These are phyloP conservation scores for Saturnispora mendoncae DNA, from an alignment of 805 yeast genomes.

Conservation along the genomic window DNA sequence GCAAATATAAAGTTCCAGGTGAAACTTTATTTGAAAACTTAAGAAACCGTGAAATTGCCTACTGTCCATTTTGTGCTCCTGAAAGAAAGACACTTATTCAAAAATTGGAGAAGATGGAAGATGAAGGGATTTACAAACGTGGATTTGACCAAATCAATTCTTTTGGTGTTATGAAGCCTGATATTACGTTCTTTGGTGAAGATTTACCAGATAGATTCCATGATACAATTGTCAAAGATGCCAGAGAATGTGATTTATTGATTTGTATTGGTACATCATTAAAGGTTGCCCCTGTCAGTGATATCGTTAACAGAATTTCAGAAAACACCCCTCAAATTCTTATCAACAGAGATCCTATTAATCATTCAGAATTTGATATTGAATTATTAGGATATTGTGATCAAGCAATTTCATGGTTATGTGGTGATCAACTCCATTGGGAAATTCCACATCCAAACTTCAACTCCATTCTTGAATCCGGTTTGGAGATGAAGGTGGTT, in stretches of 20 bases:
- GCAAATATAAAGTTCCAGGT: conserved; percentile 61
- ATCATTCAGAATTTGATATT: conserved; percentile 72
- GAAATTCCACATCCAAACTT: conserved; percentile 47
- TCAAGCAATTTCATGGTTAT: conserved; percentile 61
- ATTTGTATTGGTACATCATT: conserved; percentile 85
- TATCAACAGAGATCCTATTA: conserved; percentile 68
- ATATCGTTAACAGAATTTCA: conserved; percentile 68
- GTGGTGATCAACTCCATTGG: conserved; percentile 48
- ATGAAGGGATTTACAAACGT: conserved; percentile 22
- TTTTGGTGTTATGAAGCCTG: conserved; percentile 83
- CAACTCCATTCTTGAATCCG: conserved; percentile 28
- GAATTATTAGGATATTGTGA: conserved; percentile 75
- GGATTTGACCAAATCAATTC: conserved; percentile 34
- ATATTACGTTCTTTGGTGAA: conserved; percentile 88
- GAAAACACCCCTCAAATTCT: conserved; percentile 74
- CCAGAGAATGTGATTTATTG: conserved; percentile 62
- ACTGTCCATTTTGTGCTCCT: conserved; percentile 58
- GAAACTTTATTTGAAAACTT: conserved; percentile 53
- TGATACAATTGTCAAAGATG: conserved; percentile 47
- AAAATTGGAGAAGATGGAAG: conserved; percentile 26
- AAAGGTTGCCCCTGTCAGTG: conserved; percentile 87
- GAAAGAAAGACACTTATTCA: conserved; percentile 30
- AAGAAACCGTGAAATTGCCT: conserved; percentile 50
- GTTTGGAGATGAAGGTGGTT: conserved; percentile 22
- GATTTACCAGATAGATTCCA: conserved; percentile 66